These are phyloP conservation scores for Xylariales sp. DNA, from an alignment of 2,329 filamentous ascomycete genomes.

Conservation along the genomic window DNA sequence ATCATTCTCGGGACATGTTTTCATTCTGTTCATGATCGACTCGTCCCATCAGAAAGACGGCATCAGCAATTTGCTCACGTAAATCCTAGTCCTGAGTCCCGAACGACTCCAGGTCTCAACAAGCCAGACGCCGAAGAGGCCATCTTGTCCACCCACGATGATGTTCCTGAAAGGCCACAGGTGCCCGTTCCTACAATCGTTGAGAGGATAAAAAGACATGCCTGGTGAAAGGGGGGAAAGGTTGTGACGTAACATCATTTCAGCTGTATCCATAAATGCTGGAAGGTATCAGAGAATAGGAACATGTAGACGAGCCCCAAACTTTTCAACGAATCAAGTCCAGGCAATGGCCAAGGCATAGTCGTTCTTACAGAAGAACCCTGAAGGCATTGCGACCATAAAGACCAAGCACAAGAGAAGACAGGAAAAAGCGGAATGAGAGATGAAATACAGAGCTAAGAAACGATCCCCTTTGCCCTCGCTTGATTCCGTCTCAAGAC, in stretches of 20 bases:
- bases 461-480: conserved; percentile 13
- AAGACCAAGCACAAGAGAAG: conserved; percentile 19
- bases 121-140: no score
- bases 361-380: neutral
- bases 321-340: conserved; percentile 7
- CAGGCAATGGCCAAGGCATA: neutral
- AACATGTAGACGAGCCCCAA: conserved; percentile 18
- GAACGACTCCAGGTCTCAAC: no score
- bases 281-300: conserved; percentile 29
- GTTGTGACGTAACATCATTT: conserved; percentile 21
- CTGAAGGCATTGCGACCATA: conserved; percentile 22
- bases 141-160: no score
- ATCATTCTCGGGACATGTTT: no score
- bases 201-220: no score
- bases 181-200: no score
- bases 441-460: conserved; percentile 23
- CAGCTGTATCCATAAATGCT: conserved; percentile 26
- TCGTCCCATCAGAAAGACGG: no score
- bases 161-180: no score
- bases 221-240: conserved; percentile 3
- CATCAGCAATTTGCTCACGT: no score
- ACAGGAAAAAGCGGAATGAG: conserved; percentile 22
- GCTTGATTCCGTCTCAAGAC: neutral
- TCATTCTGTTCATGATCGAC: no score
- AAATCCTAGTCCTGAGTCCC: no score